A percentile compares a stretch with the other conserved stretches of the same genome.
Conservation (phyloP, 306 rosid genomes). For the Astragalus glycyphyllos region DNA sequence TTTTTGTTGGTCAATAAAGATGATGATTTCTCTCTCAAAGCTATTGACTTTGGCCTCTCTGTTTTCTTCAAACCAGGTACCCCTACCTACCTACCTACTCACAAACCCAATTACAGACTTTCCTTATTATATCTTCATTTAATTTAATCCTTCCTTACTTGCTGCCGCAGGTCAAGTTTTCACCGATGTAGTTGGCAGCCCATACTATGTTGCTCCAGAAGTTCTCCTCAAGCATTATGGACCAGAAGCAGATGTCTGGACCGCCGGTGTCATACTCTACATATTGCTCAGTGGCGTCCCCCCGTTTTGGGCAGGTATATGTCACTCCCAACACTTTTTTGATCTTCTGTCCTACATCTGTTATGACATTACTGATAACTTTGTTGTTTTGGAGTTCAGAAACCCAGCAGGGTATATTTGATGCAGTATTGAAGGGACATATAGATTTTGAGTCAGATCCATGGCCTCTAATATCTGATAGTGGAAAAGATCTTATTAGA, state of each 20-base stretch:
- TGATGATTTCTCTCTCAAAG: constrained; percentile 93
- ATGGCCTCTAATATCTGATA: constrained; percentile 87
- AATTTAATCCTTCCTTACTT: neutral
- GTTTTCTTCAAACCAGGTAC: constrained; percentile 94
- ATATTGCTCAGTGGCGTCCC: constrained; percentile 94
- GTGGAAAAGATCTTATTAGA: constrained; percentile 83
- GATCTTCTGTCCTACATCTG: constrained; percentile 30
- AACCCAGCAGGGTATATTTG: constrained; percentile 97
- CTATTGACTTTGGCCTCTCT: constrained; percentile 96
- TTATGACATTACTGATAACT: constrained; percentile 45
- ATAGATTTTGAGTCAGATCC: constrained; percentile 95
- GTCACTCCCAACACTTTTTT: constrained; percentile 36
- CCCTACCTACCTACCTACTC: neutral
- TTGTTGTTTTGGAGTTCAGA: constrained; percentile 64
- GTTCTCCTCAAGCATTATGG: constrained; percentile 97
- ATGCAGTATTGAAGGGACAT: constrained; percentile 92
- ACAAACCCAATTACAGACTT: too few species aligned
- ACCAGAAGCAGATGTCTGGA: constrained; percentile 96
- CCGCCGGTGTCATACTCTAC: constrained; percentile 91
- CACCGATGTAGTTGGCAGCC: constrained; percentile 97
- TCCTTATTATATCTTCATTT: constrained; percentile 26
- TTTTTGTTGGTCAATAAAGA: constrained; percentile 91
- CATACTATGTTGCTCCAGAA: constrained; percentile 97
- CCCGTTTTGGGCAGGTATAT: constrained; percentile 93
- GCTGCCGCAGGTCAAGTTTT: constrained; percentile 75